Conservation (phyloP, 192 early-diverging fungal species). For the Diversispora eburnea region DNA sequence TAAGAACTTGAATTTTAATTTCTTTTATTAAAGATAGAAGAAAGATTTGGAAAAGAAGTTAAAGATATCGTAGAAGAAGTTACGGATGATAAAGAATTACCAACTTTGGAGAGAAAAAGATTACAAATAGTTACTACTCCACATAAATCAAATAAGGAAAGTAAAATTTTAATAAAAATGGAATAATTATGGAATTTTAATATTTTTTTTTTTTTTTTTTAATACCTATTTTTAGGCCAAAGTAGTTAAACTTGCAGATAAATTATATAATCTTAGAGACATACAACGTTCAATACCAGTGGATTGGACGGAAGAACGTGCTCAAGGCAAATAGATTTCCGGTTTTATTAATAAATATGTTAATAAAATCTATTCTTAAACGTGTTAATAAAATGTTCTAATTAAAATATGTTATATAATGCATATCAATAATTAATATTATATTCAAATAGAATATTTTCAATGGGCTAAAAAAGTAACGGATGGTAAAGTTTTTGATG, state of each 20-base stretch:
- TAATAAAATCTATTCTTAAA: no score
- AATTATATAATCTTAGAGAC: conserved; percentile 59
- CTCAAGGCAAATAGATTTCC: conserved; percentile 23
- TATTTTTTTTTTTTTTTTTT: background rate
- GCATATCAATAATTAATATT: no score
- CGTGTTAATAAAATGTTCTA: background rate
- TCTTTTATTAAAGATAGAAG: conserved; percentile 34
- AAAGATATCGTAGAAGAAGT: conserved; percentile 50
- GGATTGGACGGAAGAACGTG: conserved; percentile 49
- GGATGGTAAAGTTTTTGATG: conserved; percentile 35
- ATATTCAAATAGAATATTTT: conserved; percentile 46
- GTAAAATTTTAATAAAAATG: background rate
- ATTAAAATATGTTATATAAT: no score
- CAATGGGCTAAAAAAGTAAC: conserved; percentile 59
- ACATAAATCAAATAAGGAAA: conserved; percentile 44
- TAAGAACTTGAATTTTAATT: background rate
- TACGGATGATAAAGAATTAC: conserved; percentile 58
- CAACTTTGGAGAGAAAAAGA: conserved; percentile 48
- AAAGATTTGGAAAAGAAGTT: conserved; percentile 48
- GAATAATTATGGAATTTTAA: no score
- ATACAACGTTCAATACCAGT: conserved; percentile 41
- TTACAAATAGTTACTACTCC: conserved; percentile 56
- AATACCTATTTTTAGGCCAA: conserved; percentile 45
- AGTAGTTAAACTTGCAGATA: conserved; percentile 65
- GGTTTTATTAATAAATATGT: background rate